These are phyloP conservation scores for Aphanocladium album DNA, from an alignment of 2,329 filamentous ascomycete genomes.

Conservation along the genomic window DNA sequence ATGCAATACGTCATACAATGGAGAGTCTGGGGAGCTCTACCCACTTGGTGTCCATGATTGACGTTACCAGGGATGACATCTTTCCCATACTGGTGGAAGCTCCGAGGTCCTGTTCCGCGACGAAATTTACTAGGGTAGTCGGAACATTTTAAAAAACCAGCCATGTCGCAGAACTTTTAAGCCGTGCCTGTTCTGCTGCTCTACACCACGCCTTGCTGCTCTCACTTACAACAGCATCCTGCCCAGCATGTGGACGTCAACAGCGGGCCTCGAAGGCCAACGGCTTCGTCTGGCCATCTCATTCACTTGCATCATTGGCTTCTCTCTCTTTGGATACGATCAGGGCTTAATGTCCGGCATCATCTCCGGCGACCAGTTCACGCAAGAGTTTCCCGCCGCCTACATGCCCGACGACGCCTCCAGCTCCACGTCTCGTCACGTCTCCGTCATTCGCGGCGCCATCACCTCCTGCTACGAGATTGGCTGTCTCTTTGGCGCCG, in stretches of 20 bases:
- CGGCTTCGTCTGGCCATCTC: conserved; percentile 53
- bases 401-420: conserved; percentile 20
- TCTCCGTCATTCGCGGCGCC: conserved; percentile 43
- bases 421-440: conserved; percentile 15
- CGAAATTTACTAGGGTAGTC: neutral
- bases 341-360: conserved; percentile 51
- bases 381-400: conserved; percentile 39
- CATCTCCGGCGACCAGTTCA: conserved; percentile 46
- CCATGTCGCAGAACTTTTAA: neutral
- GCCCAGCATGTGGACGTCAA: conserved; percentile 45
- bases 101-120: neutral
- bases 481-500: conserved; percentile 48
- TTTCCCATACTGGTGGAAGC: neutral
- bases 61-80: neutral
- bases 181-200: neutral
- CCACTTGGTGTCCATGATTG: conserved; percentile 4
- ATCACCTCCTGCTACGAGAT: conserved; percentile 47
- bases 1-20: conserved; percentile 9
- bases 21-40: neutral
- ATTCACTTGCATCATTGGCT: conserved; percentile 58
- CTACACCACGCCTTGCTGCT: neutral
- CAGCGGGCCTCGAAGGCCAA: conserved; percentile 53
- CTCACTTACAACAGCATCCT: neutral
- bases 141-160: neutral
- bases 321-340: conserved; percentile 56